Percentiles rank a stretch among this genome's conserved stretches.
Conservation (phyloP, 768 basidiomycete species). For the Kwoniella mangroviensis region DNA sequence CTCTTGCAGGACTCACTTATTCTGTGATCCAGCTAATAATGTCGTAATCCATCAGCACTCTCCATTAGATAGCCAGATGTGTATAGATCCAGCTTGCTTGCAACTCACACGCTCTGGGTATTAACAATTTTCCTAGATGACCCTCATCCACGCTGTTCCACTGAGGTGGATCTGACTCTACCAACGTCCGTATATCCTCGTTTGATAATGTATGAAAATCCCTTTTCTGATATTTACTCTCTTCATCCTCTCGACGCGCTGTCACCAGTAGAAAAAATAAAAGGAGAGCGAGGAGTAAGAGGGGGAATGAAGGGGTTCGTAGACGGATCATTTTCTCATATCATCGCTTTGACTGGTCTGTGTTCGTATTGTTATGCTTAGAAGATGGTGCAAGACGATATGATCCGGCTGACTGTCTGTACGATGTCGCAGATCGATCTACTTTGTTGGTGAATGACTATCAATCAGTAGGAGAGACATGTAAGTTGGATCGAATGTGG, state of each 20-base stretch:
- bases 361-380: constrained; percentile 2
- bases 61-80: too few species aligned
- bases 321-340: constrained; percentile 7
- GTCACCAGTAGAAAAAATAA: not conserved
- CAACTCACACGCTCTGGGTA: constrained; percentile 76
- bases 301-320: not conserved
- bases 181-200: constrained; percentile 23
- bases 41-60: not conserved
- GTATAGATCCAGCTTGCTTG: too few species aligned
- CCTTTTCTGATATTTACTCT: constrained; percentile 19
- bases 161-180: constrained; percentile 36
- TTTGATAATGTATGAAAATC: constrained; percentile 37
- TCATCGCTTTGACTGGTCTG: constrained; percentile 11
- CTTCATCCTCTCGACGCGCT: not conserved
- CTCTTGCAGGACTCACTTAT: constrained; percentile 45
- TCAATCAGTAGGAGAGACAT: not conserved
- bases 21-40: constrained; percentile 53
- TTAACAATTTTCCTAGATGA: constrained; percentile 80
- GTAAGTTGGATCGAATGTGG: not conserved
- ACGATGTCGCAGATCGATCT: not conserved
- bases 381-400: not conserved
- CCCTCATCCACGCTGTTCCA: constrained; percentile 49
- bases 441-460: too few species aligned
- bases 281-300: constrained; percentile 22
- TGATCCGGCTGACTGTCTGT: too few species aligned